A percentile compares a stretch with the other conserved stretches of the same genome.
phyloP scores from a whole-genome alignment of 208 protist genomes.

The Acanthamoeba rhysodes region DNA sequence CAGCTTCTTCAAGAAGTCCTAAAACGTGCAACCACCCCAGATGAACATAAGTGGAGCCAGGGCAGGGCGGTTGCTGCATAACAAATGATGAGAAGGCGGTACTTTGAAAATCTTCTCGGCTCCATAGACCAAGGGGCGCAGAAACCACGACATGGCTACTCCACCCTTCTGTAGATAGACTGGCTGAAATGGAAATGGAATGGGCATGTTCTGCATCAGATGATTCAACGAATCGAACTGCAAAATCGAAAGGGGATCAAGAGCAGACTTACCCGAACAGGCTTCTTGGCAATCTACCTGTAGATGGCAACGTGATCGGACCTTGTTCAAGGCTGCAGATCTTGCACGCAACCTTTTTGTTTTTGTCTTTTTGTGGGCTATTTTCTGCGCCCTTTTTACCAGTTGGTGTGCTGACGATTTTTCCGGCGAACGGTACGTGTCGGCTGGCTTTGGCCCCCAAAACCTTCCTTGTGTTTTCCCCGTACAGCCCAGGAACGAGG shows the following conservation, averaged over 20 bases:
- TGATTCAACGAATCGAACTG: too few relatives aligned
- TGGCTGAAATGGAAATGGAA: too few relatives aligned
- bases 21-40: neutral
- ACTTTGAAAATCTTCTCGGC: neutral
- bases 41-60: neutral
- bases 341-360: neutral
- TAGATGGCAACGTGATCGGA: too few relatives aligned
- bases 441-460: too few relatives aligned
- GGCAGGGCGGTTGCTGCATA: neutral
- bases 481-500: too few relatives aligned
- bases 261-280: too few relatives aligned
- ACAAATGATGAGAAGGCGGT: neutral
- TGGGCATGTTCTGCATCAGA: too few relatives aligned
- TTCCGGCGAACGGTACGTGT: neutral
- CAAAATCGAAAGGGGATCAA: too few relatives aligned
- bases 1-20: conserved; percentile 52
- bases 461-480: too few relatives aligned
- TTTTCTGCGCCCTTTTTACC: too few relatives aligned
- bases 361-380: neutral
- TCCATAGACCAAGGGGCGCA: neutral
- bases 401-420: neutral
- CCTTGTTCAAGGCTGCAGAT: neutral
- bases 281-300: too few relatives aligned
- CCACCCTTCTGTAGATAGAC: too few relatives aligned
- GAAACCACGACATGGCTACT: neutral